phyloP scores from a whole-genome alignment of 163 green algal genomes.

The Scenedesmus sp. region DNA sequence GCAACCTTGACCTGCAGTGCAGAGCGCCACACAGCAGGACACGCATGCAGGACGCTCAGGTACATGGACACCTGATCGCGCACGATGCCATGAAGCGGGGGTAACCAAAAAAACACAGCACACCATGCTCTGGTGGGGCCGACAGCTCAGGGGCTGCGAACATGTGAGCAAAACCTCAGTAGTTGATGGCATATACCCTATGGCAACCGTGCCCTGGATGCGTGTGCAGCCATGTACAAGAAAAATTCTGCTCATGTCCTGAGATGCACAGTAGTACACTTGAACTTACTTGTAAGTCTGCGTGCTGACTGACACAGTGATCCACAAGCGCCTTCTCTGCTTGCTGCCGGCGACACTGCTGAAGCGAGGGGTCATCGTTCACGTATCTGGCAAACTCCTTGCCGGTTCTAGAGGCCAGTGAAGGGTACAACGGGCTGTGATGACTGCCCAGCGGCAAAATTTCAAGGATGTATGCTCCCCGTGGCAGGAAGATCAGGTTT shows the following conservation, averaged over 20 bases:
- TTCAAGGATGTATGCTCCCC: background rate
- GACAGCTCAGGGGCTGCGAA: no score
- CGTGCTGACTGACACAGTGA: background rate
- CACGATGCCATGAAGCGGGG: no score
- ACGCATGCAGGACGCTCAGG: no score
- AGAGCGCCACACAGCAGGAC: background rate
- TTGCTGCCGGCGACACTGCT: background rate
- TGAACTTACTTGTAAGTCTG: background rate
- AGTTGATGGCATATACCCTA: no score
- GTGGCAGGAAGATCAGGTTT: background rate
- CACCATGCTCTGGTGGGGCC: no score
- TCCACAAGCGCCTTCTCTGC: background rate
- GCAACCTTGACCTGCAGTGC: background rate
- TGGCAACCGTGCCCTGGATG: no score
- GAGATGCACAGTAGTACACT: no score
- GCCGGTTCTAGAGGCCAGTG: background rate
- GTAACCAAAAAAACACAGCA: no score
- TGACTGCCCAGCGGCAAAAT: background rate
- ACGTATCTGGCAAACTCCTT: constrained; percentile 32
- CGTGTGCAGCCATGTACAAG: no score
- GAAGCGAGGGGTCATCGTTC: background rate
- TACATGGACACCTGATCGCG: no score
- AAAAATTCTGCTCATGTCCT: no score
- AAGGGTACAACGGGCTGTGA: background rate
- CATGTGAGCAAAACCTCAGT: no score